Base-by-base conservation (phyloP, 805 yeast genomes). In the Wickerhamomyces silvicola region DNA sequence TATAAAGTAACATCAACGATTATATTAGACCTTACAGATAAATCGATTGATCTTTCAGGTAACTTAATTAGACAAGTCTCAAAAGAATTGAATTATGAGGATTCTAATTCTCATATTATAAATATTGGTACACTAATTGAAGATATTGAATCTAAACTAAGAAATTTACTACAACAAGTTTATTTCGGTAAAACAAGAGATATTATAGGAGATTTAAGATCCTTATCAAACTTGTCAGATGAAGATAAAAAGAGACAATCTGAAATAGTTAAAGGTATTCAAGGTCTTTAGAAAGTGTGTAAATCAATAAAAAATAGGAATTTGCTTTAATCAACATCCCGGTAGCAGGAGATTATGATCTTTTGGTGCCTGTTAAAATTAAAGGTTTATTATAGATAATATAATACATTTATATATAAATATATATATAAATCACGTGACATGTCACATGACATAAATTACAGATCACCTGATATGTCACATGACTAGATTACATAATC, bases 181-280 rank as follows among this genome's bases (percentile, higher is more conserved):
- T 90, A 90, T 56, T 90, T 90, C 53, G 97, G 94, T 48, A 90
- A 90, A 64, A 84, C 95, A 13, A 78, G 84, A 50, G 96, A 90
- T 52, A 80, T 92, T 30, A 66, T 88, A 28, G 79, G 82, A 18
- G 87, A 81, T 43, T 60, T 79, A 24, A 70, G 86, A 53, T 70
- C 63, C 10, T 30, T 50, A 18, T 35, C 36, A 3, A 42, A 44
- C 7, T 29, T 45, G 12, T 22, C 47, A 7, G 33, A 43, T 5
- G 46, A 33, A 10, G 56, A 46, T 15, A 54, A 55, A 35, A 38
- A 39, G 10, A 51, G 48, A 10, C 66, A 60, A 24, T 44, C 51
- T n/a, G 59, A 58, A 30, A 42, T 62, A 5, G 52, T 60, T 26
- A 57, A 57, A 39, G 64, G 62, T 22, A 33, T 62, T 20, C 62